A percentile compares a stretch with the other conserved stretches of the same genome.
phyloP scores from a whole-genome alignment of 108 stramenopile genomes.

The Pseudonitzschia delicatissima region DNA sequence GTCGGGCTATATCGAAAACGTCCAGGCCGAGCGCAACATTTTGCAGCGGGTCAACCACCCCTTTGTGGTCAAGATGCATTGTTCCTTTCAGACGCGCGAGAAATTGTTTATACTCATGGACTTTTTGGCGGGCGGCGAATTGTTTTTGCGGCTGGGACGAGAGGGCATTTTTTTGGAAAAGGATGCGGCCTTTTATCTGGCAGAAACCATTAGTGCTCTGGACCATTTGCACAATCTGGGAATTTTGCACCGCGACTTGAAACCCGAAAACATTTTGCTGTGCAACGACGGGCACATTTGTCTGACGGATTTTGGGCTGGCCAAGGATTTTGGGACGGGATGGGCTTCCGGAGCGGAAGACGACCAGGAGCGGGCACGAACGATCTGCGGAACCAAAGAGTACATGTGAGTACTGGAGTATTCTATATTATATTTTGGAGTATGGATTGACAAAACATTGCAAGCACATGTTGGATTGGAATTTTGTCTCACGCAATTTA shows the following conservation, averaged over 20 bases:
- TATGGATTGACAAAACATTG: background rate
- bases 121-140: slow-evolving; percentile 94
- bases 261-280: slow-evolving; percentile 93
- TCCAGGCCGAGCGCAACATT: slow-evolving; percentile 92
- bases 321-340: slow-evolving; percentile 76
- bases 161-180: slow-evolving; percentile 83
- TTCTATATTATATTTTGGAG: background rate
- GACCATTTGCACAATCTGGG: slow-evolving; percentile 87
- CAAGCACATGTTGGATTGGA: background rate
- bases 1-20: slow-evolving; percentile 75
- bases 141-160: slow-evolving; percentile 82
- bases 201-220: slow-evolving; percentile 92
- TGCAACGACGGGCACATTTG: slow-evolving; percentile 88
- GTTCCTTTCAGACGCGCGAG: slow-evolving; percentile 93
- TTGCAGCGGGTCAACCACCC: slow-evolving; percentile 91
- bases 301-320: slow-evolving; percentile 97
- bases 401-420: slow-evolving; percentile 60
- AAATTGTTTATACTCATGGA: slow-evolving; percentile 98
- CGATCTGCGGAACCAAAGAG: slow-evolving; percentile 87
- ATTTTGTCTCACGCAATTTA: background rate
- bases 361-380: slow-evolving; percentile 62
- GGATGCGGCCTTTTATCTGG: slow-evolving; percentile 92
- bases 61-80: slow-evolving; percentile 94
- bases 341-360: slow-evolving; percentile 32
- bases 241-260: slow-evolving; percentile 95